A percentile compares a stretch with the other conserved stretches of the same genome.
phyloP scores from a whole-genome alignment of 768 basidiomycete species.

The Arthromyces matolae region DNA sequence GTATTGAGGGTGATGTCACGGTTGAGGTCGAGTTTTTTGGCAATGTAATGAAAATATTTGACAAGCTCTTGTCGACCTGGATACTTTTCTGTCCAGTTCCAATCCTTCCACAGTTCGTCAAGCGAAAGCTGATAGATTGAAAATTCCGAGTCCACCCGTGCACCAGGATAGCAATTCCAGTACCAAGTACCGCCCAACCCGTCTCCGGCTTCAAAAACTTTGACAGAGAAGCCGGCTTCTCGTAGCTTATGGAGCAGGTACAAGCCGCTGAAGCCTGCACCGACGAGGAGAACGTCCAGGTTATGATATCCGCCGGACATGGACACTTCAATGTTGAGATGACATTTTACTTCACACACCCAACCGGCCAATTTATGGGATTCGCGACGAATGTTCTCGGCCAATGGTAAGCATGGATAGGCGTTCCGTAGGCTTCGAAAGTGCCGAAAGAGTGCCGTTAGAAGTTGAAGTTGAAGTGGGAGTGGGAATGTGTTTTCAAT shows the following conservation, averaged over 20 bases:
- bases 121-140: conserved; percentile 22
- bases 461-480: too few relatives aligned
- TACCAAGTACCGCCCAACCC: conserved; percentile 25
- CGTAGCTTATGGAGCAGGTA: conserved; percentile 18
- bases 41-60: conserved; percentile 21
- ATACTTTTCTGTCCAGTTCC: conserved; percentile 18
- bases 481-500: too few relatives aligned
- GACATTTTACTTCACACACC: background rate
- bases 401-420: too few relatives aligned
- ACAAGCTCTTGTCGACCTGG: conserved; percentile 17
- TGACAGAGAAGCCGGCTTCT: conserved; percentile 17
- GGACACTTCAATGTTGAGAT: background rate
- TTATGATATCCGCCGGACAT: conserved; percentile 4
- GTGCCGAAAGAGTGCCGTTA: too few relatives aligned
- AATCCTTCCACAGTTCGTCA: conserved; percentile 24
- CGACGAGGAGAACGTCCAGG: conserved; percentile 24
- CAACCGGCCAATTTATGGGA: background rate
- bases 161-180: conserved; percentile 26
- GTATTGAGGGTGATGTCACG: conserved; percentile 22
- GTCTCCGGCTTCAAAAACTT: conserved; percentile 19
- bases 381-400: too few relatives aligned
- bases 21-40: conserved; percentile 22
- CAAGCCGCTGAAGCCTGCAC: conserved; percentile 23
- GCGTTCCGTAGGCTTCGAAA: too few relatives aligned
- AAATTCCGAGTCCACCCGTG: conserved; percentile 24